Base-by-base conservation (phyloP, 805 yeast genomes). In the Starmerella ratchasimensis region DNA sequence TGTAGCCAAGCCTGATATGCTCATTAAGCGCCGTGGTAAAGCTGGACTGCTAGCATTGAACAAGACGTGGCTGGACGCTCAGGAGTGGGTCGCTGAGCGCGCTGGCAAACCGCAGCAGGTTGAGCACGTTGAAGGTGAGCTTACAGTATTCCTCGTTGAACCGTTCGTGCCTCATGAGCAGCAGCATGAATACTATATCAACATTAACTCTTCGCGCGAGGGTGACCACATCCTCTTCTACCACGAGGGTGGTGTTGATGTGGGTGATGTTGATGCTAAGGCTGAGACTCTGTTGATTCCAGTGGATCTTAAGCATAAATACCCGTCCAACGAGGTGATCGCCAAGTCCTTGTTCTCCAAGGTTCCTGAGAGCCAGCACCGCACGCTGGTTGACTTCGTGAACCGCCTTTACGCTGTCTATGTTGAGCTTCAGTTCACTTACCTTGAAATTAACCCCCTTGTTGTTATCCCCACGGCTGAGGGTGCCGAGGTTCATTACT, bases 191-290 rank as follows among this genome's bases (percentile, higher is more conserved):
- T 63, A 64, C 56, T 63, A 63, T 53, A 64, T 63, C 55, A 64
- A 64, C 56, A 63, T 63, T 51, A 62, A 64, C 61, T 64, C 68
- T 10, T 63, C 62, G 34, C 58, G 68, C 33, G 68, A 63, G 47
- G 68, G 68, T 16, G 68, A 63, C 57, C 59, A 63, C 63, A 63
- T 63, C 37, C 57, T 64, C 43, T 63, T 63, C 51, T 63, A 63
- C 56, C 66, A 63, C 52, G 68, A 64, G 52, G 68, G 68, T 30
- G 68, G 68, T 46, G 68, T 63, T 29, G 68, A 63, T 38, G 68
- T 63, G 21, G 68, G 68, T 22, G 68, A 63, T 37, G 68, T 63
- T 26, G 68, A 63, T 42, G 56, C 68, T 43, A 63, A 63, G 58
- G 68, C 68, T 27, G 49, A 63, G 21, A 60, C 60, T 56, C 44